Evolutionary conservation across 169 alveolate species (phyloP).

Genomic region (Theileria orientalis): DNA sequence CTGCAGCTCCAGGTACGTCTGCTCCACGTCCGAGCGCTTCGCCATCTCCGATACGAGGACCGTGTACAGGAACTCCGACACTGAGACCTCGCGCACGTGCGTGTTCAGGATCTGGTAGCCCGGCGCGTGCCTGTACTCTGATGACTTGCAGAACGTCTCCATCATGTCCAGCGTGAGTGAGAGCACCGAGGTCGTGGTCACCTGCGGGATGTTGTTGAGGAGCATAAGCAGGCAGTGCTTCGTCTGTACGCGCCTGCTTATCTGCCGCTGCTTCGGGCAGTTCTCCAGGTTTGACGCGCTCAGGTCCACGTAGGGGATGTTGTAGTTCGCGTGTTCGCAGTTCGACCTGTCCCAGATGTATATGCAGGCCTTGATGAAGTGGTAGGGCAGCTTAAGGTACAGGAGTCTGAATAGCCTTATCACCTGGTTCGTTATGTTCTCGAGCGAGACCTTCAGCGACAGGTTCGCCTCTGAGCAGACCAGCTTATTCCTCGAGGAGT

Average conservation of each 20-base stretch:
- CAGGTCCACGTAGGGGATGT: not conserved
- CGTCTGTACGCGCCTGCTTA: not conserved
- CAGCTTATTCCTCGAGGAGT: not conserved
- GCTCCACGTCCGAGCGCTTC: constrained; percentile 22
- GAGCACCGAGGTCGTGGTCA: constrained; percentile 24
- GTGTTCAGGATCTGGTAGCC: constrained; percentile 45
- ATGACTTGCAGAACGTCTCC: constrained; percentile 49
- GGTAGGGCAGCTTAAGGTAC: constrained; percentile 52
- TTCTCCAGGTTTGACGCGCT: not conserved
- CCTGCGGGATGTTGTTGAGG: constrained; percentile 35
- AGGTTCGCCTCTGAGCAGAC: constrained; percentile 10
- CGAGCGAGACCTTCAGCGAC: constrained; percentile 38
- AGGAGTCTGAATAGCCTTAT: constrained; percentile 28
- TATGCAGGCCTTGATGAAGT: constrained; percentile 62
- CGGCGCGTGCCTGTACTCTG: constrained; percentile 17
- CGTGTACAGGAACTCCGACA: constrained; percentile 55
- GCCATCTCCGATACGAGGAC: constrained; percentile 23
- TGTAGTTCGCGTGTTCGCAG: no score
- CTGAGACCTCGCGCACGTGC: constrained; percentile 37
- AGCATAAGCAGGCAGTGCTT: constrained; percentile 18
- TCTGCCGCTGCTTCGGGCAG: not conserved
- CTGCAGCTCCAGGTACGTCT: constrained; percentile 38
- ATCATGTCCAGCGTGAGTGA: constrained; percentile 58
- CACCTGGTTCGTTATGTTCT: constrained; percentile 43
- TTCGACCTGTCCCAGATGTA: constrained; percentile 40